A percentile compares a stretch with the other conserved stretches of the same genome.
Conservation (phyloP, 106 monocot species). For the Amphibolis antarctica region DNA sequence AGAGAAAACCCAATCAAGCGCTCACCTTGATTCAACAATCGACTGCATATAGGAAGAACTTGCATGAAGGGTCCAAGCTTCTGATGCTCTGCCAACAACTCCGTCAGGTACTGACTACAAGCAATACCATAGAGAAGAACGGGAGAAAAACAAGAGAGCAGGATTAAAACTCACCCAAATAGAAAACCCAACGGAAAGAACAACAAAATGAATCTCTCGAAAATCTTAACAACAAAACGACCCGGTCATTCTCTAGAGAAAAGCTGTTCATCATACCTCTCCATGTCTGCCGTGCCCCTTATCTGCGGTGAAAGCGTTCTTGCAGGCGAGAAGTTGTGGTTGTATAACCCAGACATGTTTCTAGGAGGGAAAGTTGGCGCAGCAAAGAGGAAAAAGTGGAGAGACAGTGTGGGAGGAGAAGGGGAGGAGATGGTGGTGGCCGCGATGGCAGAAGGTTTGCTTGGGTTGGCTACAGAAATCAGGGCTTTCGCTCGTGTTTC, state of each 20-base stretch:
- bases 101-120: constrained; percentile 84
- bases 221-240: not conserved
- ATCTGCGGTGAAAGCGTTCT: constrained; percentile 73
- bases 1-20: not conserved
- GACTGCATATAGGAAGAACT: constrained; percentile 85
- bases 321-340: constrained; percentile 74
- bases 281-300: constrained; percentile 58
- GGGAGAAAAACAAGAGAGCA: constrained; percentile 2
- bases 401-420: not conserved
- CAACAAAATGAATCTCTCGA: not conserved
- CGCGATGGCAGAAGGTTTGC: not conserved
- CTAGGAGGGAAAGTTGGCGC: not conserved
- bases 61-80: constrained; percentile 96
- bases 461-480: not conserved
- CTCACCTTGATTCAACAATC: constrained; percentile 81
- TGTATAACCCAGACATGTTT: constrained; percentile 77
- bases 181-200: constrained; percentile 9
- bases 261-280: constrained; percentile 33
- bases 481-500: not conserved
- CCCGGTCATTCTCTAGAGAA: not conserved
- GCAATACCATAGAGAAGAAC: constrained; percentile 9
- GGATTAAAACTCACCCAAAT: constrained; percentile 4
- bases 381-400: constrained; percentile 4
- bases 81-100: constrained; percentile 84
- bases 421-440: not conserved